Base-by-base conservation (phyloP, 306 rosid species). In the Vigna mungo region DNA sequence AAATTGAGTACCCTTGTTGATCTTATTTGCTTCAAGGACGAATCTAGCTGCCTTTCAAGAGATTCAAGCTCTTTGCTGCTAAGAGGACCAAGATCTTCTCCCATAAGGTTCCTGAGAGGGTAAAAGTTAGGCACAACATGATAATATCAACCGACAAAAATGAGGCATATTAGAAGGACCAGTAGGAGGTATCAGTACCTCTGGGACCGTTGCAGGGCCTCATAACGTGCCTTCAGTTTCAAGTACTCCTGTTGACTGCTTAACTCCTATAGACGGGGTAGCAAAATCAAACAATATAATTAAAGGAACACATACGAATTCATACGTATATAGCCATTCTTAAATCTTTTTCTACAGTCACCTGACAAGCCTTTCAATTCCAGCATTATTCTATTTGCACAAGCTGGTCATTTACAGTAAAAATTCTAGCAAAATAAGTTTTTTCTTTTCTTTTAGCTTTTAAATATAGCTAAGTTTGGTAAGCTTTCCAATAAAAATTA, bases 221-320 rank as follows among this genome's bases (percentile, higher is more conserved):
- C 99, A 72, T 87, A 92, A 78, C 94, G 97, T 77, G 98, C 97
- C 84, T 96, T 92, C 68, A 96, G 98, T 92, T 87, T 96, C 93
- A 96, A 83, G 82, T 96, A 96, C 67, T 96, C 99, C 79, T 96
- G 99, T 71, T 96, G 99, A 79, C 97, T 96, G 81, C 98, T 93
- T 89, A 96, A 68, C 74, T 96, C 99, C 98, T 96, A 67, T 39
- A 76, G 0, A 65, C 25, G 60, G 34, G 51, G n/a, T 3, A 6
- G 46, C 18, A 47, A 60, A 56, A 77, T 66, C 34, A 71, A 21
- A 44, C 9, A 9, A 17, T 27, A 44, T n/a, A 34, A 13, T 13
- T 60, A 30, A 52, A 39, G 48, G 9, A n/a, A 7, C 44, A 16
- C 2, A 17, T 61, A 74, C 13, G 9, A 16, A 39, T 39, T 14